Conservation (phyloP, 352 stramenopile species). For the Halophytophthora batemanensis region DNA sequence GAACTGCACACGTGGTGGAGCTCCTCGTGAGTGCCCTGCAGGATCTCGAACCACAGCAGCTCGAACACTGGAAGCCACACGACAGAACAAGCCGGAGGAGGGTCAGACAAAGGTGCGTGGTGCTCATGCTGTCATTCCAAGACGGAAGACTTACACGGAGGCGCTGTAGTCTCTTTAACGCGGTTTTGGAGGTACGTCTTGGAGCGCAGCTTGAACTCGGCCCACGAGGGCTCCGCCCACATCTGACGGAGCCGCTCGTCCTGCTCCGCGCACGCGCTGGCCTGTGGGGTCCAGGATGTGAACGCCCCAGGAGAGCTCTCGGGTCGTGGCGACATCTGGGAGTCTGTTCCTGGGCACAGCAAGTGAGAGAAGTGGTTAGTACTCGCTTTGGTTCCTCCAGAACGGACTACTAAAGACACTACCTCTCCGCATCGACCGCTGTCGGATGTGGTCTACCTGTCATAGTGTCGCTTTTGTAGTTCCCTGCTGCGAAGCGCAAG, state of each 20-base stretch:
- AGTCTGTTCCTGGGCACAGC: constrained; percentile 5
- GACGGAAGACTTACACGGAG: constrained; percentile 42
- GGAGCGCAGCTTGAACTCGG: constrained; percentile 62
- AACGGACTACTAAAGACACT: too few relatives aligned
- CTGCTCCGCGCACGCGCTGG: constrained; percentile 43
- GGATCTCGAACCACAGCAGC: constrained; percentile 81
- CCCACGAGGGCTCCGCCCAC: constrained; percentile 65
- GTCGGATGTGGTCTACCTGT: too few relatives aligned
- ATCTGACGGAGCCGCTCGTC: constrained; percentile 51
- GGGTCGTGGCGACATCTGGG: constrained; percentile 14
- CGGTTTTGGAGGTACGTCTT: constrained; percentile 72
- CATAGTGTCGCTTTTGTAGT: too few relatives aligned
- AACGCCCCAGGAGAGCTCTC: constrained; percentile 31
- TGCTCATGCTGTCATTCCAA: neutral
- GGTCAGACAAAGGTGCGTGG: neutral
- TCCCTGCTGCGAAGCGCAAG: too few relatives aligned
- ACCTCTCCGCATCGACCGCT: too few relatives aligned
- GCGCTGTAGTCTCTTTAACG: constrained; percentile 55
- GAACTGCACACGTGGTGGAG: constrained; percentile 65
- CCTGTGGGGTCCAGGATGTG: constrained; percentile 49
- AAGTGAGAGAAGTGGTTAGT: too few relatives aligned
- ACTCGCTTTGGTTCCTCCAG: too few relatives aligned
- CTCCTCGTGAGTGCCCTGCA: constrained; percentile 62
- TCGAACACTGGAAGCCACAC: constrained; percentile 56
- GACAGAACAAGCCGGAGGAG: neutral